A percentile compares a stretch with the other conserved stretches of the same genome.
phyloP scores from a whole-genome alignment of 805 yeast genomes.

The Allodekkera sacchari region DNA sequence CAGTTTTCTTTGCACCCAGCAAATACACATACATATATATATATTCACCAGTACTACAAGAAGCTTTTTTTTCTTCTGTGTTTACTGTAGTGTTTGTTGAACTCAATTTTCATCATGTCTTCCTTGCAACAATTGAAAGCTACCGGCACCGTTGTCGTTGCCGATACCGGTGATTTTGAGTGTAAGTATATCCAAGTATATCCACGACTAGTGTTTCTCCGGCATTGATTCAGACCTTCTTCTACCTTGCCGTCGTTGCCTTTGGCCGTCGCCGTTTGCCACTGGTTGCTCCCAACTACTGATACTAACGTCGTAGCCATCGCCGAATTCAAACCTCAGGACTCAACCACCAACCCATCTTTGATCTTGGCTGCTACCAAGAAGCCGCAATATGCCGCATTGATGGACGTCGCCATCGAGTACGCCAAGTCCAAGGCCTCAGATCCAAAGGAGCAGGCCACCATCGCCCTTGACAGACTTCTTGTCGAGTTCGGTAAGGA shows the following conservation, averaged over 20 bases:
- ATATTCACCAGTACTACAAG: no score
- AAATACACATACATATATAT: no score
- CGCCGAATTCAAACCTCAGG: conserved; percentile 97
- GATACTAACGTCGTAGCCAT: no score
- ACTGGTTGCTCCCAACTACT: no score
- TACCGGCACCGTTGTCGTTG: conserved; percentile 91
- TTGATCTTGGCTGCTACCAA: conserved; percentile 92
- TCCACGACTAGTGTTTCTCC: conserved; percentile 5
- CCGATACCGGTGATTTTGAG: conserved; percentile 99
- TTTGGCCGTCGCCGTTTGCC: no score
- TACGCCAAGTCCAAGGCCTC: conserved; percentile 65
- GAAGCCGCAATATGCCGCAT: conserved; percentile 78
- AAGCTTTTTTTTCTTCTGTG: no score
- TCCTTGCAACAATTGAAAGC: conserved; percentile 91
- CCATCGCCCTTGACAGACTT: conserved; percentile 80
- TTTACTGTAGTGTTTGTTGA: neutral
- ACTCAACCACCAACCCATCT: conserved; percentile 98
- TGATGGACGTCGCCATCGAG: conserved; percentile 85
- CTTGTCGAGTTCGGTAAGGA: conserved; percentile 94
- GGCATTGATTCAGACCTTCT: conserved; percentile 6
- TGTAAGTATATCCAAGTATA: conserved; percentile 27
- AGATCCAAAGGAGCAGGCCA: conserved; percentile 59
- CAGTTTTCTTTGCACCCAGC: no score
- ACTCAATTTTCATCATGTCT: conserved; percentile 40
- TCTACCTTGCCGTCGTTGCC: no score